These are phyloP conservation scores for Osmanthus fragrans DNA, from an alignment of 257 asterid genomes.

Conservation along the genomic window DNA sequence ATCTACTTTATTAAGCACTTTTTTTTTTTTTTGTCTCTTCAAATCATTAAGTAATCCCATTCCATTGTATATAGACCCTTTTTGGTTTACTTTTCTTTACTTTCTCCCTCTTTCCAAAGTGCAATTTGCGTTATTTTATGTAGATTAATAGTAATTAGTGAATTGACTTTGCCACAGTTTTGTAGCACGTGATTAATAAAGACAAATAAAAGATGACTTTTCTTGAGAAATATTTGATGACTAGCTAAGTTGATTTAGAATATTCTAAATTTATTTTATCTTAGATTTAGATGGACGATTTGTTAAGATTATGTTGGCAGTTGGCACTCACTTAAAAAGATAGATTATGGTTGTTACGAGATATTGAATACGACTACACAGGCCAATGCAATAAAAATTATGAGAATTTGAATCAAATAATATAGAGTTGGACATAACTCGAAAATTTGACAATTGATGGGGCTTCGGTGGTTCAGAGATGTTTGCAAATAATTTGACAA, in stretches of 20 bases:
- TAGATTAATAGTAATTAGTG: not conserved
- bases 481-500: too few relatives aligned
- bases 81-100: not conserved
- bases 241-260: not conserved
- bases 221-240: not conserved
- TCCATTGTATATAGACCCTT: not conserved
- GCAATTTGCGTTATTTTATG: slow-evolving; percentile 8
- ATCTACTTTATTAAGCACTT: too few relatives aligned
- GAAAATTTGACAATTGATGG: too few relatives aligned
- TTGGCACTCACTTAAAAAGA: too few relatives aligned
- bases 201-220: not conserved
- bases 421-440: too few relatives aligned
- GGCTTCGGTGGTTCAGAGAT: too few relatives aligned
- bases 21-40: not conserved
- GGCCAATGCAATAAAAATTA: too few relatives aligned
- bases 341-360: too few relatives aligned
- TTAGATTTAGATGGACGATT: not conserved
- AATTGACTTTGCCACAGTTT: slow-evolving; percentile 20
- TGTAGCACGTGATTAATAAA: slow-evolving; percentile 18
- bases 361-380: too few relatives aligned
- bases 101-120: not conserved
- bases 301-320: too few relatives aligned
- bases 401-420: too few relatives aligned
- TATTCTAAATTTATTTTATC: not conserved
- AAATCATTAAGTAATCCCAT: not conserved